A percentile compares a stretch with the other conserved stretches of the same genome.
Conservation (phyloP, 2,329 filamentous ascomycete species). For the Arthroderma uncinatum region DNA sequence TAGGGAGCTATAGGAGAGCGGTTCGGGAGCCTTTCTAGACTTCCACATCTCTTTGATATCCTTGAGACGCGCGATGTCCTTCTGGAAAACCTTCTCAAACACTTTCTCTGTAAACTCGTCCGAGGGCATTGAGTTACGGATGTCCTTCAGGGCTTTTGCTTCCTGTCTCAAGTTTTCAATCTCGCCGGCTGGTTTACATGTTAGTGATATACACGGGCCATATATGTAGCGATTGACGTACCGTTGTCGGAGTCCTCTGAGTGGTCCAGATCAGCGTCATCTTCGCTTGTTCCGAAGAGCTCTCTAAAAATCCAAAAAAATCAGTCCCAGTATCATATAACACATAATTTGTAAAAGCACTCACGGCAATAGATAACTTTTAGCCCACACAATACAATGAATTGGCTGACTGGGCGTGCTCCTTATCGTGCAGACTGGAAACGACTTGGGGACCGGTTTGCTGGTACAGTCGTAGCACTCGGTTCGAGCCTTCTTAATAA, state of each 20-base stretch:
- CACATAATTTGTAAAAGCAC: constrained; percentile 6
- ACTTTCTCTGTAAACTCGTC: constrained; percentile 65
- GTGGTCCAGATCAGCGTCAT: constrained; percentile 70
- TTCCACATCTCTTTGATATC: constrained; percentile 98
- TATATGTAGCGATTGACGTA: constrained; percentile 23
- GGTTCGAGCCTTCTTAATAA: constrained; percentile 77
- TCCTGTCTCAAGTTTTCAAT: constrained; percentile 81
- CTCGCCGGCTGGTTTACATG: constrained; percentile 50
- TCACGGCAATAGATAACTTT: constrained; percentile 81
- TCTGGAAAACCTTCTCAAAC: constrained; percentile 84
- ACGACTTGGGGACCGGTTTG: constrained; percentile 84
- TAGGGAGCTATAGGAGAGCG: constrained; percentile 58
- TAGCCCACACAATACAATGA: constrained; percentile 97
- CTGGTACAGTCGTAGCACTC: constrained; percentile 93
- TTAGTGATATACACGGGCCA: not conserved
- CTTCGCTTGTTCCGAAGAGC: constrained; percentile 84
- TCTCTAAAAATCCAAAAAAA: constrained; percentile 43
- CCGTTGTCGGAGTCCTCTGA: constrained; percentile 71
- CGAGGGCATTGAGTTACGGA: constrained; percentile 69
- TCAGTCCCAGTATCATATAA: constrained; percentile 9
- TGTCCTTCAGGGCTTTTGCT: constrained; percentile 68
- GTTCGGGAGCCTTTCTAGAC: constrained; percentile 59
- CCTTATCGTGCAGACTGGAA: constrained; percentile 92
- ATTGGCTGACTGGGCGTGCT: constrained; percentile 94
- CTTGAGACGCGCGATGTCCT: constrained; percentile 69